phyloP scores from a whole-genome alignment of 2,329 filamentous ascomycete genomes.

The Monosporascus sp. region DNA sequence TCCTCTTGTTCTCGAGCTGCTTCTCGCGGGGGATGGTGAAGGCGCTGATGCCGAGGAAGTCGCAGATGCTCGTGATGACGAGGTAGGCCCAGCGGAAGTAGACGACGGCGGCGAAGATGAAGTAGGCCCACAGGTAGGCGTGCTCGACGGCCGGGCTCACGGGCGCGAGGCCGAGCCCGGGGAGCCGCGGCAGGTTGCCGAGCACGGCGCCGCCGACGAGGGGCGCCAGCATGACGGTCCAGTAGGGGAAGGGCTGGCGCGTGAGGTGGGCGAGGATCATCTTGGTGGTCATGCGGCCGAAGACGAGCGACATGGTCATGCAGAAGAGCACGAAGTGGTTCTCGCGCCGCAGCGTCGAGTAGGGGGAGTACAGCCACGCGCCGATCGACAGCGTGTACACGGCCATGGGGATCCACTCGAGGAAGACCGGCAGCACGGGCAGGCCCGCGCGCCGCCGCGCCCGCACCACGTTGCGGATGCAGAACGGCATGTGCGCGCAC shows the following conservation, averaged over 20 bases:
- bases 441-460: conserved; percentile 68
- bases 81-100: conserved; percentile 92
- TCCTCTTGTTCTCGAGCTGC: conserved; percentile 48
- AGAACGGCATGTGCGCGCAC: conserved; percentile 77
- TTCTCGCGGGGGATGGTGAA: conserved; percentile 72
- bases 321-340: conserved; percentile 92
- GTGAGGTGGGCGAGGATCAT: conserved; percentile 96
- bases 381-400: conserved; percentile 71
- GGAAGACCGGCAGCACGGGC: conserved; percentile 75
- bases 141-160: conserved; percentile 64
- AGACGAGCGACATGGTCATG: conserved; percentile 91
- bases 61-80: conserved; percentile 86
- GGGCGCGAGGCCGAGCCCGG: conserved; percentile 59
- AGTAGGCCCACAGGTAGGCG: conserved; percentile 78
- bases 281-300: conserved; percentile 97
- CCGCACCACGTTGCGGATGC: conserved; percentile 76
- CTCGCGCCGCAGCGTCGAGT: conserved; percentile 73
- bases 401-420: conserved; percentile 90
- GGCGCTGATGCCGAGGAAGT: conserved; percentile 89
- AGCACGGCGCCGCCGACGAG: conserved; percentile 80
- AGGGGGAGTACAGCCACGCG: conserved; percentile 84
- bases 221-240: conserved; percentile 86
- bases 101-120: conserved; percentile 74
- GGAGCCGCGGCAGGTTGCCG: conserved; percentile 64
- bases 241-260: conserved; percentile 90